These are phyloP conservation scores for Fagus sylvatica DNA, from an alignment of 306 rosid species.

Conservation along the genomic window DNA sequence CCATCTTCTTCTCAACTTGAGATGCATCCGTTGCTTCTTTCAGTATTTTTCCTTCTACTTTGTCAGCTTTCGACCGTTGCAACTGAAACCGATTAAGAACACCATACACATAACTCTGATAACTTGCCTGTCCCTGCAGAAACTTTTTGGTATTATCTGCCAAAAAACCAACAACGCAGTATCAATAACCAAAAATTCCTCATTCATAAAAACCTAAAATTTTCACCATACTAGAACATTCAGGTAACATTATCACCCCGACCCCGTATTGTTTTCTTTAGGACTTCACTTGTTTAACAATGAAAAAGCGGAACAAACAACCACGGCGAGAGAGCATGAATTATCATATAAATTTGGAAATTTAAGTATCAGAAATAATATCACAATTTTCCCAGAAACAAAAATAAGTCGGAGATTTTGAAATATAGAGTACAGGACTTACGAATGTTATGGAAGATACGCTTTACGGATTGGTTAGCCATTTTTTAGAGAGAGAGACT, in stretches of 20 bases:
- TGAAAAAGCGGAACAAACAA: neutral
- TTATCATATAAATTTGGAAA: too few species aligned
- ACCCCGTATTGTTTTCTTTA: too few species aligned
- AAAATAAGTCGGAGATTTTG: neutral
- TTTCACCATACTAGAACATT: neutral
- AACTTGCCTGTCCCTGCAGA: slow-evolving; percentile 47
- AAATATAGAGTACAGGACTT: slow-evolving; percentile 8
- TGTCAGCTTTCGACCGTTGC: slow-evolving; percentile 48
- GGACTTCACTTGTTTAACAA: too few species aligned
- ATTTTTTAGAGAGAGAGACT: slow-evolving; percentile 9
- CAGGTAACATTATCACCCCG: too few species aligned
- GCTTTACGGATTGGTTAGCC: slow-evolving; percentile 31
- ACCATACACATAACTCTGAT: slow-evolving; percentile 37
- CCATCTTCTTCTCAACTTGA: slow-evolving; percentile 40
- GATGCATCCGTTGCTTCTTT: slow-evolving; percentile 34
- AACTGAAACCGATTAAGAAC: slow-evolving; percentile 51
- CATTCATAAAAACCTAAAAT: neutral
- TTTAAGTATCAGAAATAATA: too few species aligned
- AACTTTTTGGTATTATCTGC: slow-evolving; percentile 44
- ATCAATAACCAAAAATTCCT: slow-evolving; percentile 10
- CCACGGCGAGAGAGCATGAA: too few species aligned
- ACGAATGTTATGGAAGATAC: slow-evolving; percentile 41
- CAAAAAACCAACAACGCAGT: neutral
- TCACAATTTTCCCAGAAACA: too few species aligned
- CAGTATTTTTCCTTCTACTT: slow-evolving; percentile 41